Evolutionary conservation across 2,329 filamentous ascomycete genomes (phyloP).

Genomic region (Coniochaeta prunicola): DNA sequence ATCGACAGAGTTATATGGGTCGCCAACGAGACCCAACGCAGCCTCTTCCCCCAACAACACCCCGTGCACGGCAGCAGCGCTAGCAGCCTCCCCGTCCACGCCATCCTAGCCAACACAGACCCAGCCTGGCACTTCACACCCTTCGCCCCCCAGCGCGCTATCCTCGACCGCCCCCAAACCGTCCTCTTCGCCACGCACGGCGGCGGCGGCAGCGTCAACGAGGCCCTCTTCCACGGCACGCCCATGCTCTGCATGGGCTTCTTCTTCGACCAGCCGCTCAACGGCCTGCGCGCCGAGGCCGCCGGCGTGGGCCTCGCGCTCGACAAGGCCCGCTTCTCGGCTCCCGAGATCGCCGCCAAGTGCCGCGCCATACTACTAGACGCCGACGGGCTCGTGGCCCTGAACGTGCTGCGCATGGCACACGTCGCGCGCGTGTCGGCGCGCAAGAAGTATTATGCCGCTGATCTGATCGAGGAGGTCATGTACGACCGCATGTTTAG

Average conservation of each 20-base stretch:
- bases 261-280: slow-evolving; percentile 34
- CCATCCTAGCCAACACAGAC: slow-evolving; percentile 21
- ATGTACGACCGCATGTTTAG: slow-evolving; percentile 21
- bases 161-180: slow-evolving; percentile 26
- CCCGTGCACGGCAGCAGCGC: slow-evolving; percentile 5
- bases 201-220: slow-evolving; percentile 32
- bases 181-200: slow-evolving; percentile 32
- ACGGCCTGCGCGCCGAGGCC: slow-evolving; percentile 24
- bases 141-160: slow-evolving; percentile 33
- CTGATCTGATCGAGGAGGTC: slow-evolving; percentile 33
- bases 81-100: slow-evolving; percentile 8
- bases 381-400: slow-evolving; percentile 16
- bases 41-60: slow-evolving; percentile 10
- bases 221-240: slow-evolving; percentile 29
- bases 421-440: slow-evolving; percentile 29
- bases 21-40: slow-evolving; percentile 14
- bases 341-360: slow-evolving; percentile 21
- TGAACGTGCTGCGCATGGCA: slow-evolving; percentile 27
- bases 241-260: slow-evolving; percentile 27
- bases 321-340: slow-evolving; percentile 27
- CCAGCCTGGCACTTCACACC: slow-evolving; percentile 20
- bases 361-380: slow-evolving; percentile 20
- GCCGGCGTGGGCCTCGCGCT: slow-evolving; percentile 27
- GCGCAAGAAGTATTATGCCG: slow-evolving; percentile 27
- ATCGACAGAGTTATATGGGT: slow-evolving; percentile 34